Conservation (phyloP, 352 stramenopile genomes). For the Blastocystis sp. region DNA sequence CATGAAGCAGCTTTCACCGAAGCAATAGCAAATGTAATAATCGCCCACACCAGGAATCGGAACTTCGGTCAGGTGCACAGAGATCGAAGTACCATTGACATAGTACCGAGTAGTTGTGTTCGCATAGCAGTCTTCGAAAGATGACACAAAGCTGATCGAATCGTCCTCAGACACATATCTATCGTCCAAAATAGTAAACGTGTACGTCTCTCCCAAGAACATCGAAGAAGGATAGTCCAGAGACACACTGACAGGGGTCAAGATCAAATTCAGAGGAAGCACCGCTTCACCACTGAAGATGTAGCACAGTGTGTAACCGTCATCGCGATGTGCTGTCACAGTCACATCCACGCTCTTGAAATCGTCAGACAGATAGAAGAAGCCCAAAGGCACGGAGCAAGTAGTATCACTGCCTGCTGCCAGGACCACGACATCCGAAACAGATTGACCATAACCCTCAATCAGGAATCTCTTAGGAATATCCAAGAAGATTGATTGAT, state of each 20-base stretch:
- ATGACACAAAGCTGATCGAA: neutral
- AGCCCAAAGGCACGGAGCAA: neutral
- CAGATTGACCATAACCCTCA: conserved; percentile 34
- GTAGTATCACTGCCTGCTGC: neutral
- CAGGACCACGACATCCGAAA: neutral
- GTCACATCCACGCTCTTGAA: neutral
- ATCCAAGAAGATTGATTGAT: neutral
- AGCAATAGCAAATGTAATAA: conserved; percentile 42
- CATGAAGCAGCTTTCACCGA: conserved; percentile 38
- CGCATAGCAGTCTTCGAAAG: neutral
- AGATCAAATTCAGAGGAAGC: neutral
- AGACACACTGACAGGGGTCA: neutral
- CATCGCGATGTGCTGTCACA: neutral
- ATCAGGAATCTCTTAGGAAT: conserved; percentile 36
- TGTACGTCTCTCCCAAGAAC: conserved; percentile 11
- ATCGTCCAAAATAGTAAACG: neutral
- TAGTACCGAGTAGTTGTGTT: neutral
- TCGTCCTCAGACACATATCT: neutral
- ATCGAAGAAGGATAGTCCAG: neutral
- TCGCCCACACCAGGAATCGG: neutral
- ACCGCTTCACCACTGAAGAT: neutral
- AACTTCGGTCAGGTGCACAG: neutral
- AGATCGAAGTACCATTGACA: neutral
- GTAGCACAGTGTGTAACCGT: neutral
- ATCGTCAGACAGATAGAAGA: neutral